These are phyloP conservation scores for Pseudopyricularia javanii DNA, from an alignment of 2,329 filamentous ascomycete genomes.

Conservation along the genomic window DNA sequence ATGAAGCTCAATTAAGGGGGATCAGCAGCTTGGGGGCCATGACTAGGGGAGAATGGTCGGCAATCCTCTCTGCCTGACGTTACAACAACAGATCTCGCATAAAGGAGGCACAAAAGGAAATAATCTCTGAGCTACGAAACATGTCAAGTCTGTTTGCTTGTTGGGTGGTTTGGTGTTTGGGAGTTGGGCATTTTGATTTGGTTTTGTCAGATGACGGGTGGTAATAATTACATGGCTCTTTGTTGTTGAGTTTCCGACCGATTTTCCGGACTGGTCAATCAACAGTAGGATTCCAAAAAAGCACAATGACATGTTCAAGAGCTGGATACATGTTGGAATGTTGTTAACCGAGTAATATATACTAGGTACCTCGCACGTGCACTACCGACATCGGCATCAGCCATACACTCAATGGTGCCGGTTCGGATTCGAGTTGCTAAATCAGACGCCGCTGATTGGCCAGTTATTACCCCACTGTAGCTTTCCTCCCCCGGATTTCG, in stretches of 20 bases:
- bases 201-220: no score
- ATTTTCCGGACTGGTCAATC: background rate
- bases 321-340: background rate
- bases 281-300: no score
- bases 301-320: background rate
- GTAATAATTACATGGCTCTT: background rate
- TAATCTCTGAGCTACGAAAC: background rate
- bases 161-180: background rate
- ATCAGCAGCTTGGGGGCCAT: no score
- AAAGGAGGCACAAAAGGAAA: background rate
- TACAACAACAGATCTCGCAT: background rate
- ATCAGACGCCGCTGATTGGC: background rate
- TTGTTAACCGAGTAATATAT: no score
- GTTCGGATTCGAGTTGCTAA: background rate
- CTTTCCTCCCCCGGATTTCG: background rate
- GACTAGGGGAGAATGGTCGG: background rate
- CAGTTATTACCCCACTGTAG: background rate
- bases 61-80: background rate
- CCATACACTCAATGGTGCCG: no score
- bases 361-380: no score
- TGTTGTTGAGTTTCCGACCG: background rate
- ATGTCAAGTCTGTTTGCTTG: background rate
- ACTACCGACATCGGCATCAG: background rate
- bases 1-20: conserved; percentile 26
- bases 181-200: background rate